Evolutionary conservation across 202 grass and related monocot genomes (phyloP).

Genomic region (Digitaria exilis): DNA sequence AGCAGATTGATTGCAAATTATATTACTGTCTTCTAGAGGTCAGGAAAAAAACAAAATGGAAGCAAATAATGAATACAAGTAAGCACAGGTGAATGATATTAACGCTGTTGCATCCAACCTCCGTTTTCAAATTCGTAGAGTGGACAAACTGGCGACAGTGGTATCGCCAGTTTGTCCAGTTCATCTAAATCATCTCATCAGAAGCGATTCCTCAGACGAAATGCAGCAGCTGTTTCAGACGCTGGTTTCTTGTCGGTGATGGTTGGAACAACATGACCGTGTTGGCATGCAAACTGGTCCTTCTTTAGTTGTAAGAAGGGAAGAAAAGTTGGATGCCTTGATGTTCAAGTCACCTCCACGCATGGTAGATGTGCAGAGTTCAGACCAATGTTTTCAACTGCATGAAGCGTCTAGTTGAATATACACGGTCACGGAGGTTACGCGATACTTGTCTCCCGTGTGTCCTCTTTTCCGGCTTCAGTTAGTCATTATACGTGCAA

Average conservation of each 20-base stretch:
- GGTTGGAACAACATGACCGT: not conserved
- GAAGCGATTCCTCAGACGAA: not conserved
- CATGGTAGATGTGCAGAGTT: constrained; percentile 13
- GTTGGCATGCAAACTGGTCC: not conserved
- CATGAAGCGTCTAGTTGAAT: not conserved
- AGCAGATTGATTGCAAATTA: not conserved
- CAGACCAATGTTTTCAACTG: constrained; percentile 19
- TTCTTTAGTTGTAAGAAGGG: not conserved
- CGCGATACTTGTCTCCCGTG: not conserved
- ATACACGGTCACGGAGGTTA: not conserved
- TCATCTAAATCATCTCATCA: too few relatives aligned
- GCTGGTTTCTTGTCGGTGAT: not conserved
- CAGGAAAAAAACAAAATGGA: constrained; percentile 17
- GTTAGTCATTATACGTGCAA: too few relatives aligned
- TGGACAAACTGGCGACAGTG: not conserved
- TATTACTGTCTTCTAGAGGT: constrained; percentile 26
- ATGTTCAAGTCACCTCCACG: not conserved
- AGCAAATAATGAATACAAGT: too few relatives aligned
- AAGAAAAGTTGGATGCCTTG: not conserved
- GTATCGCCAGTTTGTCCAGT: not conserved
- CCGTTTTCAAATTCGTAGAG: not conserved
- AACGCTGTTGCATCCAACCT: not conserved
- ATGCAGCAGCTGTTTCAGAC: not conserved
- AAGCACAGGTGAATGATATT: not conserved
- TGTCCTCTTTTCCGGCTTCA: not conserved